Evolutionary conservation across 768 basidiomycete species (phyloP), one percentile per base, ranked within the genome.

Genomic region (Cystoderma amianthinum): DNA sequence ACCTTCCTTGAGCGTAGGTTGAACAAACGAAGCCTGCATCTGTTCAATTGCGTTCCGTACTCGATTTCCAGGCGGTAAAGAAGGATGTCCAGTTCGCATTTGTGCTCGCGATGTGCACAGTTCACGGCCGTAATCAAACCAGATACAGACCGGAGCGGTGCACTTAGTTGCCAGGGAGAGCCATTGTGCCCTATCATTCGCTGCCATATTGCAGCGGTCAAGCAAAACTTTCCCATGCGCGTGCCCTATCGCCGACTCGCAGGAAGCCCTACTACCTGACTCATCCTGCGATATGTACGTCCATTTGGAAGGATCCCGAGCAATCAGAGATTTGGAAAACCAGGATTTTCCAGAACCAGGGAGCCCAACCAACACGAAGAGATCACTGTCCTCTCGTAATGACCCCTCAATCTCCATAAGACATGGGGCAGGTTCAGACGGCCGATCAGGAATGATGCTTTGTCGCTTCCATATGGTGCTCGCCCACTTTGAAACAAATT

Each of bases 341-440:
- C 69, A 75, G 1, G 76, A 72, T 53, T 81, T 81, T 17, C 78
- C 79, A 0, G 78, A 73, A 2, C 79, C 80, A 2, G 79, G 77
- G 2, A 80, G 67, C 5, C 80, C 78, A 4, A 80, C 75, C n/a
- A 80, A 57, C 10, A 81, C 42, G 50, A 77, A 61, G 5, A 82
- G 54, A 42, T 78, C 71, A 25, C 46, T 55, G 1, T 59, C 56
- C 10, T 54, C 47, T 5, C 50, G 55, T 1, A 71, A 50, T 1
- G 46, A 48, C 2, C 74, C 75, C 46, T 69, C 65, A 20, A 75
- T 55, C 36, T 68, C 67, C 42, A 74, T 47, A 10, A 68, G 48
- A 44, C 69, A 72, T 2, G 76, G 69, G 0, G 60, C 57, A 0
- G 76, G 75, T 54, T 80, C 77, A 1, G 69, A 65, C 1, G 71